phyloP scores from a whole-genome alignment of 2,329 filamentous ascomycete genomes.

The Ophiocordyceps camponoti-rufipedis region DNA sequence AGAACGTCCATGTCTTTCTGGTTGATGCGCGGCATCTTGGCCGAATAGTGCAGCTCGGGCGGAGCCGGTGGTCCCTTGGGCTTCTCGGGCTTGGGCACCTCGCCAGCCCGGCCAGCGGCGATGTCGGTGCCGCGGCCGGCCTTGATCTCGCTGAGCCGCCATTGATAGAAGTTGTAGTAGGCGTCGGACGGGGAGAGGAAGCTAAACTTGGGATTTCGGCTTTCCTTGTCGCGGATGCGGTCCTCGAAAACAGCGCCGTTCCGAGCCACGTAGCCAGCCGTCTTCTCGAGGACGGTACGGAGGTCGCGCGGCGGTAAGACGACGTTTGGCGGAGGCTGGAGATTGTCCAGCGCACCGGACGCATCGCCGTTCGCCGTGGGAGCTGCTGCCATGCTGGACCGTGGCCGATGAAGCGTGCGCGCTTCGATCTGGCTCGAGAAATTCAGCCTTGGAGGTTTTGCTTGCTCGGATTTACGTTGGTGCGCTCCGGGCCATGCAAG shows the following conservation, averaged over 20 bases:
- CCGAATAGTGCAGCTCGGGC: slow-evolving; percentile 78
- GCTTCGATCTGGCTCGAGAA: not conserved
- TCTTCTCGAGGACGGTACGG: slow-evolving; percentile 75
- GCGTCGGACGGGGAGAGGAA: slow-evolving; percentile 68
- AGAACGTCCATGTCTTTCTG: slow-evolving; percentile 71
- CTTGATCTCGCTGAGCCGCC: slow-evolving; percentile 74
- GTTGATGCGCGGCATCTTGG: slow-evolving; percentile 92
- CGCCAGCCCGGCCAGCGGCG: slow-evolving; percentile 54
- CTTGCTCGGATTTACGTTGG: too few relatives aligned
- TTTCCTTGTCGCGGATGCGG: slow-evolving; percentile 70
- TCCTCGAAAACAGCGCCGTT: slow-evolving; percentile 58
- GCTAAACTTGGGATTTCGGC: slow-evolving; percentile 73
- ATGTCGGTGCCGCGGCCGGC: slow-evolving; percentile 67
- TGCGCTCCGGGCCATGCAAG: too few relatives aligned
- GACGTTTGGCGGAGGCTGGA: slow-evolving; percentile 65
- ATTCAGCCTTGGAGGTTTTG: not conserved
- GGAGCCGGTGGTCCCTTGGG: slow-evolving; percentile 73
- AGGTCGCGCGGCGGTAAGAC: slow-evolving; percentile 84
- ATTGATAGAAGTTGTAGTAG: slow-evolving; percentile 77
- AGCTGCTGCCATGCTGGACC: slow-evolving; percentile 1
- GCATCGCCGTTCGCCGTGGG: slow-evolving; percentile 29
- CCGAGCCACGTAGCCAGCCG: slow-evolving; percentile 71
- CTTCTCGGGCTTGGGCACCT: slow-evolving; percentile 38
- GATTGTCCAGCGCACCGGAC: slow-evolving; percentile 38
- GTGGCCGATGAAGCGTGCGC: not conserved